Percentiles rank a stretch among this genome's conserved stretches.
Evolutionary conservation across 2,329 filamentous ascomycete genomes (phyloP).

Genomic region (Eutypella sp.): DNA sequence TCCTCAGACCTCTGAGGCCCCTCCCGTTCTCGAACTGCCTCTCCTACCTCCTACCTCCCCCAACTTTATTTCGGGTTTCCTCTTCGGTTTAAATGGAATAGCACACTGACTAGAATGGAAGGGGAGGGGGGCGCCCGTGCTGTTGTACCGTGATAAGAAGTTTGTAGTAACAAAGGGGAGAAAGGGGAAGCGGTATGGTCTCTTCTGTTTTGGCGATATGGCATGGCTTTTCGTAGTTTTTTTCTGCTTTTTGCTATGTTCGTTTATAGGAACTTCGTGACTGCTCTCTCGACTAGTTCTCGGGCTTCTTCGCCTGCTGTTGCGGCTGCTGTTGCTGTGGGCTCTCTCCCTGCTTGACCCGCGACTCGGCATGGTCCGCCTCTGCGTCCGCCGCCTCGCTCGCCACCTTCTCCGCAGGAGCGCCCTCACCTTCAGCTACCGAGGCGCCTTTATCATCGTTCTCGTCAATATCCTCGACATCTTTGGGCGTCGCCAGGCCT

Average conservation of each 20-base stretch:
- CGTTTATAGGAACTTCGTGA: not conserved
- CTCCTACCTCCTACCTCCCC: too few relatives aligned
- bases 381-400: conserved; percentile 53
- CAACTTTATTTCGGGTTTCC: too few relatives aligned
- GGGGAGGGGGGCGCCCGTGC: too few relatives aligned
- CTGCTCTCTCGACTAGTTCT: conserved; percentile 12
- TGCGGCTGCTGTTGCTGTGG: conserved; percentile 9
- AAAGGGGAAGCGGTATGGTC: too few relatives aligned
- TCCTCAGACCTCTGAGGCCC: too few relatives aligned
- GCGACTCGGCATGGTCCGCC: conserved; percentile 36
- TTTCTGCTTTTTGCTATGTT: not conserved
- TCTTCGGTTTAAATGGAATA: too few relatives aligned
- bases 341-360: conserved; percentile 30
- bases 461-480: conserved; percentile 90
- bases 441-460: conserved; percentile 67
- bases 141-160: too few relatives aligned
- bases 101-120: too few relatives aligned
- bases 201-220: too few relatives aligned
- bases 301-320: conserved; percentile 14
- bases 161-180: too few relatives aligned
- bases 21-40: too few relatives aligned
- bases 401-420: conserved; percentile 43
- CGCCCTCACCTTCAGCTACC: conserved; percentile 46
- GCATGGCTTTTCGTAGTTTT: not conserved
- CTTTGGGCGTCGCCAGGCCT: conserved; percentile 71